phyloP scores from a whole-genome alignment of 805 yeast species.

The Metschnikowia dekortorum region DNA sequence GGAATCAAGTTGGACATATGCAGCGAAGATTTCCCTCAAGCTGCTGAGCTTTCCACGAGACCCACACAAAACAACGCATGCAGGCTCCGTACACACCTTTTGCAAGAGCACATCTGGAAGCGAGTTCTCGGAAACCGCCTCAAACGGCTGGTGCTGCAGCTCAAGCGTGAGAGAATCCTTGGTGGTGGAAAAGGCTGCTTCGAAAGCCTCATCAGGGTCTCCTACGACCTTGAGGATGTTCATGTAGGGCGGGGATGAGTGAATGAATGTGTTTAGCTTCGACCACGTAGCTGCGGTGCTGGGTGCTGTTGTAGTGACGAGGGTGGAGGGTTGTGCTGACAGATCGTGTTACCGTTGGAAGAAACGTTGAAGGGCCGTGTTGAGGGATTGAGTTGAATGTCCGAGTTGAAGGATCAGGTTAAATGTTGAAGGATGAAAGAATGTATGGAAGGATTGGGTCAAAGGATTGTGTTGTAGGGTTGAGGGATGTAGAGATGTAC shows the following conservation, averaged over 20 bases:
- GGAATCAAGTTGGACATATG: conserved; percentile 9
- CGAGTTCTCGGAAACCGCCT: conserved; percentile 7
- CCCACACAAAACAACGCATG: conserved; percentile 6
- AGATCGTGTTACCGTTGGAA: too few relatives aligned
- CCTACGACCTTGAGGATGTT: not conserved
- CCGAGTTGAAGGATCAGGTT: too few relatives aligned
- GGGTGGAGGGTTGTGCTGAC: too few relatives aligned
- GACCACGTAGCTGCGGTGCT: not conserved
- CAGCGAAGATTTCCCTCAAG: conserved; percentile 17
- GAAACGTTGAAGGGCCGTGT: too few relatives aligned
- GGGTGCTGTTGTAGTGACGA: not conserved
- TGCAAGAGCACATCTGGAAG: conserved; percentile 11
- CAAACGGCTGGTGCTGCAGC: conserved; percentile 6
- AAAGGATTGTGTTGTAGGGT: not conserved
- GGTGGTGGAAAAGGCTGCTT: not conserved
- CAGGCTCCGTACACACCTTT: not conserved
- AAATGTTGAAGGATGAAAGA: not conserved
- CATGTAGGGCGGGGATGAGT: not conserved
- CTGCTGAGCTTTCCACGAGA: conserved; percentile 29
- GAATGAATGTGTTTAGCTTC: too few relatives aligned
- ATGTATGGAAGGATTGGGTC: not conserved
- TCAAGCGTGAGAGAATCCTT: conserved; percentile 1
- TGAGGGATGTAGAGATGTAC: too few relatives aligned
- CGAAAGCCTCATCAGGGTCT: not conserved
- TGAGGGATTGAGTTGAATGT: too few relatives aligned